These are phyloP conservation scores for Hyaloscypha hepaticicola DNA, from an alignment of 495 filamentous ascomycete genomes.

Conservation along the genomic window DNA sequence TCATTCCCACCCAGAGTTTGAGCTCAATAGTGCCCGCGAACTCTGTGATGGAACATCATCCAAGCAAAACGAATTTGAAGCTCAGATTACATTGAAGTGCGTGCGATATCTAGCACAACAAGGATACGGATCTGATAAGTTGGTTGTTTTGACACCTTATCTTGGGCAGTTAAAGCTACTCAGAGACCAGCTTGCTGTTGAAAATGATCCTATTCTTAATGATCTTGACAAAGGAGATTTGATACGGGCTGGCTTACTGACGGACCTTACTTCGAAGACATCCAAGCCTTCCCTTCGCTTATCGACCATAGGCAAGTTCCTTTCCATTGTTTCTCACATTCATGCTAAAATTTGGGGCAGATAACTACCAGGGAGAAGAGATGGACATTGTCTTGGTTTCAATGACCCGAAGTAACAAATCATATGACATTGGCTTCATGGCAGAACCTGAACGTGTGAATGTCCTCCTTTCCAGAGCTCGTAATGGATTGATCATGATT, in stretches of 20 bases:
- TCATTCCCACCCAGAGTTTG: constrained; percentile 55
- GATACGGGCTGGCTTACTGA: constrained; percentile 61
- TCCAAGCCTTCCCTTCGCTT: constrained; percentile 53
- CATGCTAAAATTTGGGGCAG: constrained; percentile 35
- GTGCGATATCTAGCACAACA: constrained; percentile 75
- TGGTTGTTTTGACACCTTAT: constrained; percentile 77
- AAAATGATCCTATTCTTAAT: constrained; percentile 59
- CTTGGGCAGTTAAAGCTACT: constrained; percentile 66
- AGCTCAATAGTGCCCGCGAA: constrained; percentile 44
- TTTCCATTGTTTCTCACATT: background rate
- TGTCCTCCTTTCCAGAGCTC: constrained; percentile 69
- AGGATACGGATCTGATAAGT: constrained; percentile 64
- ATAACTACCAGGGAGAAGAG: constrained; percentile 84
- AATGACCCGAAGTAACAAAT: constrained; percentile 64
- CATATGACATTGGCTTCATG: constrained; percentile 75
- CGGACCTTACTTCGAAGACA: constrained; percentile 50
- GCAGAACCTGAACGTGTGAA: constrained; percentile 64
- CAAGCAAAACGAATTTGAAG: constrained; percentile 70
- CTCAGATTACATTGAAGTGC: constrained; percentile 61
- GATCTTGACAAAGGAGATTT: constrained; percentile 71
- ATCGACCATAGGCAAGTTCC: constrained; percentile 59
- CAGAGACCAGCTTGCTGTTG: constrained; percentile 48
- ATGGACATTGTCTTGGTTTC: constrained; percentile 70
- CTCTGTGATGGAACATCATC: constrained; percentile 48
- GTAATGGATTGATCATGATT: constrained; percentile 66